phyloP scores from a whole-genome alignment of 2,329 filamentous ascomycete genomes.

The Teratosphaeria nubilosa region DNA sequence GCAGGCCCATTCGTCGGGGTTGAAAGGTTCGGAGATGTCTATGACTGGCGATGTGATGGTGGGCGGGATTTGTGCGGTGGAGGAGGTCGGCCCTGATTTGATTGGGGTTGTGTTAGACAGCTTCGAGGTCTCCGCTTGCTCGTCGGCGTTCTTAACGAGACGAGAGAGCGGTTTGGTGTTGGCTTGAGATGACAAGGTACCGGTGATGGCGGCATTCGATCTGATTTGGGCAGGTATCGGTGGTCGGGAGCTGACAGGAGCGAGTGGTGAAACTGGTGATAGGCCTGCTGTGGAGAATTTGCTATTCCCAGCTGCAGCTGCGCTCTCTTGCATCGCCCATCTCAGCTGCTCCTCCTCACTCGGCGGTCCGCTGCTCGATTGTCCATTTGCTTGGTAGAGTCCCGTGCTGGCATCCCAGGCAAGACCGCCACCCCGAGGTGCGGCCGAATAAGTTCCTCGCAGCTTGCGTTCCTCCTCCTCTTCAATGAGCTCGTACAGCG shows the following conservation, averaged over 20 bases:
- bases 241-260: conserved; percentile 1
- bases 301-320: background rate
- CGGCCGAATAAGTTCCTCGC: conserved; percentile 44
- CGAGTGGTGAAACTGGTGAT: conserved; percentile 9
- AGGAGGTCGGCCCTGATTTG: background rate
- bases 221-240: background rate
- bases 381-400: conserved; percentile 17
- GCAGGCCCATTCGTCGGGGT: conserved; percentile 45
- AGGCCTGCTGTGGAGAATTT: background rate
- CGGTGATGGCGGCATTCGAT: background rate
- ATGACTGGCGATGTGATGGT: conserved; percentile 9
- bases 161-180: background rate
- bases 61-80: conserved; percentile 8
- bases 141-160: background rate
- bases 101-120: background rate
- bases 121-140: background rate
- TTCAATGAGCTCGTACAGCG: conserved; percentile 76
- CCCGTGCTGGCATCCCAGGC: conserved; percentile 28
- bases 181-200: background rate
- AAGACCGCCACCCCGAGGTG: conserved; percentile 38
- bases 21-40: conserved; percentile 24
- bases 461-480: conserved; percentile 53
- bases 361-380: conserved; percentile 2
- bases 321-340: conserved; percentile 28
- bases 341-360: conserved; percentile 28